Percentiles rank a stretch among this genome's conserved stretches.
Evolutionary conservation across 305 asterid species (phyloP).

Genomic region (Fraxinus dipetala): DNA sequence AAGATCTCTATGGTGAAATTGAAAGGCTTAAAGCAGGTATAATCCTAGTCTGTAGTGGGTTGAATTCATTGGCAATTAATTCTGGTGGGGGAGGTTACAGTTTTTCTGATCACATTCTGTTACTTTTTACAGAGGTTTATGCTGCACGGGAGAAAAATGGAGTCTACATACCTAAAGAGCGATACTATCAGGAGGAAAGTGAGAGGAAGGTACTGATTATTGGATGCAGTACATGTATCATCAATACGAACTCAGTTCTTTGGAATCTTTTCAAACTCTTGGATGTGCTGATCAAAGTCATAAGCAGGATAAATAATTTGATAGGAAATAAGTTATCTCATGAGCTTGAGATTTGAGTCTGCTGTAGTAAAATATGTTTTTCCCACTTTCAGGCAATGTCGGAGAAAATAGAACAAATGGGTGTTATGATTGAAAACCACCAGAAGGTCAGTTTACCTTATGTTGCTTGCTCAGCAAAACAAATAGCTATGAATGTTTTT

Average conservation of each 20-base stretch:
- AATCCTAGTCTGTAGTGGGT: background rate
- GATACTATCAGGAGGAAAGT: conserved; percentile 69
- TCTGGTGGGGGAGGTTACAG: background rate
- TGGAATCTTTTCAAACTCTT: background rate
- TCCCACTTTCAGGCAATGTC: conserved; percentile 60
- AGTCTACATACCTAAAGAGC: conserved; percentile 74
- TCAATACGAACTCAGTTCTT: background rate
- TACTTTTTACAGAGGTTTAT: conserved; percentile 53
- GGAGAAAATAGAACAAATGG: conserved; percentile 78
- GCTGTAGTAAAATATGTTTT: background rate
- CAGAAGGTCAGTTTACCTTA: conserved; percentile 47
- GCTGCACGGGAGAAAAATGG: conserved; percentile 82
- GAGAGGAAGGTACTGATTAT: conserved; percentile 56
- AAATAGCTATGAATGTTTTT: background rate
- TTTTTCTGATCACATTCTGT: background rate
- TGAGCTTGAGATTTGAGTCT: background rate
- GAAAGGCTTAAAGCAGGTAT: conserved; percentile 79
- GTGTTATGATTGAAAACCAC: conserved; percentile 51
- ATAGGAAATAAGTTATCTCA: background rate
- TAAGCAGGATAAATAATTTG: background rate
- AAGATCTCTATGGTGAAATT: conserved; percentile 84
- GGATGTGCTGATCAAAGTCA: background rate
- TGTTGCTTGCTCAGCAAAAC: background rate
- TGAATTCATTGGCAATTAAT: conserved; percentile 4
- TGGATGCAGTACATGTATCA: conserved; percentile 3